Base-by-base conservation (phyloP, 768 basidiomycete genomes). In the Dendrothele bispora region DNA sequence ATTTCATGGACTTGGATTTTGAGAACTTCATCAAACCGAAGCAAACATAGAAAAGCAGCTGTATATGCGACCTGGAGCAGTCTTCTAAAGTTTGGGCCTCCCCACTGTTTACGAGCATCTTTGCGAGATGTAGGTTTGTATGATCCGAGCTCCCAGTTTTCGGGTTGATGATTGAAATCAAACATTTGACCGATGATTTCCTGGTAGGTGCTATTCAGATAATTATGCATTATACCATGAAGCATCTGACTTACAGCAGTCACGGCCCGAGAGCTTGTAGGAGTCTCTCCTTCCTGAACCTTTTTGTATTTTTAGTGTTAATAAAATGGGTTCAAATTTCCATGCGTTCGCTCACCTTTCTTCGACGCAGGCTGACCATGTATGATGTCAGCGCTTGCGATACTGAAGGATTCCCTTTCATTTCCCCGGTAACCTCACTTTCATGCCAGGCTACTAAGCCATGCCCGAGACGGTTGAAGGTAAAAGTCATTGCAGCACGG, bases 11-110 rank as follows among this genome's bases (percentile, higher is more conserved):
- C 22, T 29, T 62, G 54, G 15, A 71, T 64, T 35, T 67, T 68
- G 1, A 71, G 54, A 1, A 64, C 68, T 36, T 71, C 67, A 43
- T 69, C 65, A 39, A 65, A 57, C 3, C 61, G 62, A 0, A 70
- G 55, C 7, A 71, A 38, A 39, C 68, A 71, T 0, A 64, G n/a
- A 39, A 68, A 71, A 3, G 68, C 55, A 11, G 70, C 34, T 1
- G 60, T 60, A 30, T 69, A 71, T 3, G 63, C 62, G 0, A 65
- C 61, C 8, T 62, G 60, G 1, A 69, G 54, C n/a, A 67, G 58
- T 12, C 46, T 46, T 1, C 62, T 52, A 3, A 53, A 57, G 1
- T 56, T 45, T 6, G 58, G 55, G 8, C 70, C 68, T 35, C 62
- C 64, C 67, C 67, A 70, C 5, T 29, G 18, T 5, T 58, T 17